These are phyloP conservation scores for Phytophthora nicotianae DNA, from an alignment of 352 stramenopile species.

Conservation along the genomic window DNA sequence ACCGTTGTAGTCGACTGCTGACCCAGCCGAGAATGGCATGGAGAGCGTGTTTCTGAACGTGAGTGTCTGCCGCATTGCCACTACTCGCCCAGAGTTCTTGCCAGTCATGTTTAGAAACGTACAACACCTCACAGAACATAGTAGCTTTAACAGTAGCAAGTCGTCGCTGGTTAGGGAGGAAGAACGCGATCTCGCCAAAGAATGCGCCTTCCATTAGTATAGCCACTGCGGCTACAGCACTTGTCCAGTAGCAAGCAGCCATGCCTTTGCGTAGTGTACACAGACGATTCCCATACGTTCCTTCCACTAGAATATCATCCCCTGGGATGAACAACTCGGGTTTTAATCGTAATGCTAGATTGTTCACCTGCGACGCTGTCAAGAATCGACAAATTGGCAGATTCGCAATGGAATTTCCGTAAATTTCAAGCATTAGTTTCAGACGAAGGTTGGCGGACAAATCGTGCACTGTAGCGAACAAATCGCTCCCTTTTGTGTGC, in stretches of 20 bases:
- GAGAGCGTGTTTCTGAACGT: constrained; percentile 61
- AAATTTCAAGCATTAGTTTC: constrained; percentile 73
- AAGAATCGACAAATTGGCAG: constrained; percentile 59
- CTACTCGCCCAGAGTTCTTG: constrained; percentile 53
- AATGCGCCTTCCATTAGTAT: constrained; percentile 30
- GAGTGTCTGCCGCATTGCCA: constrained; percentile 40
- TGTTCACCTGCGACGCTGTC: constrained; percentile 51
- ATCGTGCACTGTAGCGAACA: constrained; percentile 61
- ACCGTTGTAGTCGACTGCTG: constrained; percentile 43
- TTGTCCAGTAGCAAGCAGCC: constrained; percentile 47
- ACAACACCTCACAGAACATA: constrained; percentile 63
- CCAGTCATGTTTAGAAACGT: constrained; percentile 66
- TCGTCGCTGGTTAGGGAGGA: constrained; percentile 59
- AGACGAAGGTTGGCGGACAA: constrained; percentile 65
- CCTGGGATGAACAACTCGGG: constrained; percentile 55
- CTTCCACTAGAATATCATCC: constrained; percentile 31
- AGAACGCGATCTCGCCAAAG: constrained; percentile 77
- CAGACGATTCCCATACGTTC: constrained; percentile 52
- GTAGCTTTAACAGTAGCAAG: constrained; percentile 66
- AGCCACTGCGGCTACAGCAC: constrained; percentile 10
- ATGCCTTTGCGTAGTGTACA: constrained; percentile 66
- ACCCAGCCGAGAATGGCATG: constrained; percentile 72
- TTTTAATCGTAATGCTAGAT: constrained; percentile 53
- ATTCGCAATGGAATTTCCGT: constrained; percentile 50
- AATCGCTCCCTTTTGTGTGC: constrained; percentile 65